phyloP scores from a whole-genome alignment of 2,329 filamentous ascomycete genomes.

The Cladosporium phlei region DNA sequence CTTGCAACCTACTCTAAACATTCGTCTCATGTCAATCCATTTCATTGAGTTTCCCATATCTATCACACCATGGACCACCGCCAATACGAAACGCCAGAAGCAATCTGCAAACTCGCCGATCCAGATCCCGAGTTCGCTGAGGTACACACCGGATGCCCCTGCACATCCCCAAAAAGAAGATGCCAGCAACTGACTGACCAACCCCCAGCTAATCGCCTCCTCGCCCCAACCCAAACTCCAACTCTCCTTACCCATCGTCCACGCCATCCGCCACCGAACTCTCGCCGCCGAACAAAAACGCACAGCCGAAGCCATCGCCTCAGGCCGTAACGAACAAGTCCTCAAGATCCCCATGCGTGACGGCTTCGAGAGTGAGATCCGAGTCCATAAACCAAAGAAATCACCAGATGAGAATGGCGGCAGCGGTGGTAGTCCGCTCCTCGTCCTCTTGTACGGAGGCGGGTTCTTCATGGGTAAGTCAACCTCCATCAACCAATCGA shows the following conservation, averaged over 20 bases:
- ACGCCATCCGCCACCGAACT: background rate
- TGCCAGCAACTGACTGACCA: background rate
- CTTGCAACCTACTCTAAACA: too few species aligned
- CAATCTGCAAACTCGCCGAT: background rate
- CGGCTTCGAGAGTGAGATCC: conserved; percentile 31
- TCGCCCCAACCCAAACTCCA: background rate
- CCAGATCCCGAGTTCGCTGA: conserved; percentile 9
- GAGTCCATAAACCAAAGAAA: conserved; percentile 28
- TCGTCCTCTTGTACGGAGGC: conserved; percentile 24
- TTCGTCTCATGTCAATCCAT: too few species aligned
- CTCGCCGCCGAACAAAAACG: background rate
- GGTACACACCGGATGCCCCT: background rate
- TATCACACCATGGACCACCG: too few species aligned
- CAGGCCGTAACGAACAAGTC: background rate
- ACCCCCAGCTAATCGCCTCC: background rate
- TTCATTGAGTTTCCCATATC: too few species aligned
- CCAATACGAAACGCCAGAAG: background rate
- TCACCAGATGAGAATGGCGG: background rate
- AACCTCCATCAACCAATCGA: too few species aligned
- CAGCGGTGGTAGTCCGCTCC: conserved; percentile 22
- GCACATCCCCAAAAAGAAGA: background rate
- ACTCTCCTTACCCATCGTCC: conserved; percentile 2
- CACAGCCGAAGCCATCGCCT: conserved; percentile 1
- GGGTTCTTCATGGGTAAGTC: conserved; percentile 24
- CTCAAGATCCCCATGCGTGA: conserved; percentile 30